Conservation (phyloP, 371 early-diverging fungal species). For the Lichtheimia hyalospora region DNA sequence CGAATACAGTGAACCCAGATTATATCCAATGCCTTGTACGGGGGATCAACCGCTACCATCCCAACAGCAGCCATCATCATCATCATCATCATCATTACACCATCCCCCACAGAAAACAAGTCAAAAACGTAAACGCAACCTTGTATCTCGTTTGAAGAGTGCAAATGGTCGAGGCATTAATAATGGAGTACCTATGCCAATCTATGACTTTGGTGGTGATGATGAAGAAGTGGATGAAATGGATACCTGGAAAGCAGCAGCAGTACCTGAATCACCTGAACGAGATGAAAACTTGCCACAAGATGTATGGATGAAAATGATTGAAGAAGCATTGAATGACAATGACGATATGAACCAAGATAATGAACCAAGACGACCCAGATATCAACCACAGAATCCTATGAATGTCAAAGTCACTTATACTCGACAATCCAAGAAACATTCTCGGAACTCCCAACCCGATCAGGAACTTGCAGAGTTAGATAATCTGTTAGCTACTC, state of each 20-base stretch:
- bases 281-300: too few species aligned
- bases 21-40: not conserved
- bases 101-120: not conserved
- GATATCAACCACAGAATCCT: not conserved
- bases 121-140: not conserved
- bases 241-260: too few species aligned
- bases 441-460: not conserved
- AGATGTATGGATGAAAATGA: too few species aligned
- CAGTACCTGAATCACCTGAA: too few species aligned
- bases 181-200: too few species aligned
- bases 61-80: not conserved
- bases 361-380: not conserved
- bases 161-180: not conserved
- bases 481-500: not conserved
- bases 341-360: not conserved
- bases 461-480: slow-evolving; percentile 2
- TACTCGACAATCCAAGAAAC: not conserved
- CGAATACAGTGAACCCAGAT: not conserved
- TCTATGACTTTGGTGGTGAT: too few species aligned
- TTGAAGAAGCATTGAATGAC: not conserved
- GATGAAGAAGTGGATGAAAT: too few species aligned
- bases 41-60: too few species aligned
- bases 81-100: not conserved
- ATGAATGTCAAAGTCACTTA: not conserved
- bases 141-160: not conserved